Conservation (phyloP, 2,329 filamentous ascomycete genomes). For the Stenocarpella maydis region DNA sequence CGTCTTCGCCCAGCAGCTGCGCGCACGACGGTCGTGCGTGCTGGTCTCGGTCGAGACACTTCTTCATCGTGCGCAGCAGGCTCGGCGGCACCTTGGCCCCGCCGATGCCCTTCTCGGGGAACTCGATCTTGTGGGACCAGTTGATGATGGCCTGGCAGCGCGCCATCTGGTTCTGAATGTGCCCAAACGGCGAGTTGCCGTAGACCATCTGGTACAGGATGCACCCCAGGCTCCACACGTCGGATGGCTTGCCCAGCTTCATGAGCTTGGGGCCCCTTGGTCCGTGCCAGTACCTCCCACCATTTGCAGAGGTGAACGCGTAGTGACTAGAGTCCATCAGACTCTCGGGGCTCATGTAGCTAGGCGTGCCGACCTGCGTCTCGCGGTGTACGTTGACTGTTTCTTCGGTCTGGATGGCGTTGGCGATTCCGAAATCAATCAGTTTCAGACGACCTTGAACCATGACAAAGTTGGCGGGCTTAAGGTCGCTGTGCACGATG, state of each 20-base stretch:
- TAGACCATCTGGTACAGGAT: slow-evolving; percentile 99
- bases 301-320: slow-evolving; percentile 49
- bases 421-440: slow-evolving; percentile 98
- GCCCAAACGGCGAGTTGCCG: slow-evolving; percentile 92
- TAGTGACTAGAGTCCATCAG: slow-evolving; percentile 81
- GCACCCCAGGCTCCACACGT: slow-evolving; percentile 95
- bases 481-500: slow-evolving; percentile 96
- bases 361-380: slow-evolving; percentile 92
- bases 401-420: slow-evolving; percentile 93
- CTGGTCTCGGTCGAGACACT: slow-evolving; percentile 69
- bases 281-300: slow-evolving; percentile 45
- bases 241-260: slow-evolving; percentile 94
- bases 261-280: slow-evolving; percentile 74
- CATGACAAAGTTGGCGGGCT: slow-evolving; percentile 95
- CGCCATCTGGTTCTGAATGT: slow-evolving; percentile 87
- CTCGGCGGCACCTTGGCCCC: slow-evolving; percentile 66
- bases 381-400: slow-evolving; percentile 98
- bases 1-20: slow-evolving; percentile 65
- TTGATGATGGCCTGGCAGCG: slow-evolving; percentile 89
- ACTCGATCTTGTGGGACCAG: slow-evolving; percentile 76
- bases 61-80: slow-evolving; percentile 67
- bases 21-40: slow-evolving; percentile 70
- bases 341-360: slow-evolving; percentile 98
- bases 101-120: slow-evolving; percentile 73
- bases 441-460: slow-evolving; percentile 91